Evolutionary conservation across 2,329 filamentous ascomycete species (phyloP).

Genomic region (Colletotrichum sp.): DNA sequence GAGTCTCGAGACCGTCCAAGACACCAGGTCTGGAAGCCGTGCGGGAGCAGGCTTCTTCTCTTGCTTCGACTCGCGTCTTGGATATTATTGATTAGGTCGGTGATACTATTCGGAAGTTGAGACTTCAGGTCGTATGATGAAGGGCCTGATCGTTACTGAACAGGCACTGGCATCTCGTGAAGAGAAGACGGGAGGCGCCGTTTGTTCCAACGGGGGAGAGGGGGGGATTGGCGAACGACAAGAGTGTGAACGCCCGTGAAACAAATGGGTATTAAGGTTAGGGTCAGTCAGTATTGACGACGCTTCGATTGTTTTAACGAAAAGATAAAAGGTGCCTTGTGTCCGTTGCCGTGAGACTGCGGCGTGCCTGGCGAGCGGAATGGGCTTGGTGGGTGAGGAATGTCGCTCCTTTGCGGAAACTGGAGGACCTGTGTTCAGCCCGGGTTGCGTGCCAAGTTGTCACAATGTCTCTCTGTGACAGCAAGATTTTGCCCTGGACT

Average conservation of each 20-base stretch:
- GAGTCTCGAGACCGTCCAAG: constrained; percentile 7
- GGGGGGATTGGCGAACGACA: background rate
- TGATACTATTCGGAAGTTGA: background rate
- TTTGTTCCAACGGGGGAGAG: background rate
- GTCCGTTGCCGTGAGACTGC: constrained; percentile 16
- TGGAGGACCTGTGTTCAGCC: background rate
- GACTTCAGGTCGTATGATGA: background rate
- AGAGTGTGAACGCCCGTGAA: background rate
- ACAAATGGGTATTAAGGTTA: background rate
- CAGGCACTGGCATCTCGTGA: constrained; percentile 6
- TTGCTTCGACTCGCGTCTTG: background rate
- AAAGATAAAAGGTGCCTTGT: background rate
- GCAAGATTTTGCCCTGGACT: background rate
- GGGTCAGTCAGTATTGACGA: background rate
- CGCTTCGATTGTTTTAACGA: background rate
- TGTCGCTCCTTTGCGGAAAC: constrained; percentile 1
- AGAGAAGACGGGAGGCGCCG: constrained; percentile 2
- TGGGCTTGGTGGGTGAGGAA: constrained; percentile 8
- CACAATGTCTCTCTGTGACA: background rate
- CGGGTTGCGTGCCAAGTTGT: background rate
- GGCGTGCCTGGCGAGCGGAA: constrained; percentile 7
- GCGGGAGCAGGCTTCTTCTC: background rate
- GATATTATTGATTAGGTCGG: background rate
- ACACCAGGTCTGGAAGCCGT: constrained; percentile 17
- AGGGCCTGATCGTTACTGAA: background rate